Percentiles rank a stretch among this genome's conserved stretches.
Evolutionary conservation across 1,284 basidiomycete species (phyloP).

Genomic region (Kwoniella shivajii): DNA sequence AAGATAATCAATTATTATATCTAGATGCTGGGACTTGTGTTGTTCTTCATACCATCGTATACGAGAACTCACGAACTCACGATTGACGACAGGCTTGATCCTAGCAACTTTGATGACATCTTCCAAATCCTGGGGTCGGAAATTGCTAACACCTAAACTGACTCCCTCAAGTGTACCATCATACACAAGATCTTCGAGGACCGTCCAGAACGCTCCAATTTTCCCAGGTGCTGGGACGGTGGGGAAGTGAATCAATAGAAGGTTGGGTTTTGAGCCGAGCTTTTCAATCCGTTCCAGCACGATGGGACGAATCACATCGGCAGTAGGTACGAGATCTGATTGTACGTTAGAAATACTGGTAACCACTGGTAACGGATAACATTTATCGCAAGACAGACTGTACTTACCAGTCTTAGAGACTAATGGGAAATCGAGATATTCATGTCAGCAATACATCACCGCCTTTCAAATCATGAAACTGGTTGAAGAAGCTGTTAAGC

Average conservation of each 20-base stretch:
- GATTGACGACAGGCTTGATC: slow-evolving; percentile 72
- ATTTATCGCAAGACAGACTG: neutral
- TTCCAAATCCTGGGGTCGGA: slow-evolving; percentile 46
- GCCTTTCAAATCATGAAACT: no score
- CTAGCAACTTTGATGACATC: slow-evolving; percentile 55
- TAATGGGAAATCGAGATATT: neutral
- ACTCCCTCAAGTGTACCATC: slow-evolving; percentile 65
- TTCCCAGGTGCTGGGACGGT: slow-evolving; percentile 31
- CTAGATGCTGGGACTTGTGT: no score
- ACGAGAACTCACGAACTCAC: slow-evolving; percentile 37
- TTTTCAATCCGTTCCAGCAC: slow-evolving; percentile 30
- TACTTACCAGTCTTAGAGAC: slow-evolving; percentile 10
- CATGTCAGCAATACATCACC: no score
- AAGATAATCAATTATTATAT: no score
- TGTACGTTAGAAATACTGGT: no score
- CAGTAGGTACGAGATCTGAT: slow-evolving; percentile 8
- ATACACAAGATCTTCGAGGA: slow-evolving; percentile 48
- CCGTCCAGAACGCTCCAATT: slow-evolving; percentile 34
- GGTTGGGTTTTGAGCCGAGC: slow-evolving; percentile 37
- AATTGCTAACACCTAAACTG: slow-evolving; percentile 50
- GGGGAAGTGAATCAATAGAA: slow-evolving; percentile 43
- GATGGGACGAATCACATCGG: slow-evolving; percentile 25
- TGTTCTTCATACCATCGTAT: no score
- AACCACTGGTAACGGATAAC: no score
- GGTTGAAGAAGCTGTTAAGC: slow-evolving; percentile 2